Evolutionary conservation across 2,329 filamentous ascomycete genomes (phyloP).

Genomic region (Aspergillus fumigatus): DNA sequence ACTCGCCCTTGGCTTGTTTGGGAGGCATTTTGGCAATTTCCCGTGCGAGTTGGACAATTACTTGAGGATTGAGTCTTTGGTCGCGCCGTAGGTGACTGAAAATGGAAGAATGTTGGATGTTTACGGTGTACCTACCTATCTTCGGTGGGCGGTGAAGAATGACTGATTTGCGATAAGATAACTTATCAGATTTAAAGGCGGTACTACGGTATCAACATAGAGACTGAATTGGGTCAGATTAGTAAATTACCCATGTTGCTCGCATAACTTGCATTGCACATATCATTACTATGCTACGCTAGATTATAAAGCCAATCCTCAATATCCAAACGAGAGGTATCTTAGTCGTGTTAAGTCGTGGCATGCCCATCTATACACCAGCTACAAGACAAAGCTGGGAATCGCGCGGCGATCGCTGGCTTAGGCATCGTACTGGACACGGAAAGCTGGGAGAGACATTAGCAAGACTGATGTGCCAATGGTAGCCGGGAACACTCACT

Average conservation of each 20-base stretch:
- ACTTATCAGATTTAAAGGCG: not conserved
- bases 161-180: not conserved
- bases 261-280: not conserved
- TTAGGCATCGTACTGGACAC: conserved; percentile 42
- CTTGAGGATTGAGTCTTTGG: not conserved
- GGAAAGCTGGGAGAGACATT: conserved; percentile 33
- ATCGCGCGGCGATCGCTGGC: conserved; percentile 18
- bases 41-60: not conserved
- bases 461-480: conserved; percentile 5
- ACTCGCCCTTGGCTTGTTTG: conserved; percentile 79
- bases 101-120: not conserved
- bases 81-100: not conserved
- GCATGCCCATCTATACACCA: not conserved
- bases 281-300: not conserved
- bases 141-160: not conserved
- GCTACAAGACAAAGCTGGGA: not conserved
- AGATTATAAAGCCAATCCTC: not conserved
- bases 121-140: not conserved
- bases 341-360: not conserved
- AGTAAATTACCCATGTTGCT: not conserved
- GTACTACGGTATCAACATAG: not conserved
- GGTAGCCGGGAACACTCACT: conserved; percentile 25
- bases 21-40: conserved; percentile 57
- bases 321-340: not conserved
- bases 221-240: not conserved